A percentile compares a stretch with the other conserved stretches of the same genome.
Evolutionary conservation across 1,139 yeast species (phyloP).

Genomic region (Scheffersomyces cryptocercus): DNA sequence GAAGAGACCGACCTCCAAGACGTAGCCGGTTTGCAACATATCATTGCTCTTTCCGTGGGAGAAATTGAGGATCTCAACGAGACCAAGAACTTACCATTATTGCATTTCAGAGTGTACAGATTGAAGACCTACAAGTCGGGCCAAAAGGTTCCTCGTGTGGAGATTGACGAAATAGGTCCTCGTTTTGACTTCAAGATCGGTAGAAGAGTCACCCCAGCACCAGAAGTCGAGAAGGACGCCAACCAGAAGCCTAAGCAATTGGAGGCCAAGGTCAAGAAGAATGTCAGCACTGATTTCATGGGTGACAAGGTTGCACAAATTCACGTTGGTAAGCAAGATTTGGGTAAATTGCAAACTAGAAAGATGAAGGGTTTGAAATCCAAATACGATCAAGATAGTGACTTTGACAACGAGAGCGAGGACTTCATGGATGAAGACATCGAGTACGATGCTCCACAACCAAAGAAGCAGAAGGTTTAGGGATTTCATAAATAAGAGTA

Average conservation of each 20-base stretch:
- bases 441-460: constrained; percentile 37
- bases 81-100: constrained; percentile 60
- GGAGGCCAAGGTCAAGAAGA: constrained; percentile 84
- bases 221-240: constrained; percentile 93
- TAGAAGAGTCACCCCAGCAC: constrained; percentile 78
- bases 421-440: constrained; percentile 36
- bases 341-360: constrained; percentile 87
- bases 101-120: constrained; percentile 88
- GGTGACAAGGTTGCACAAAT: constrained; percentile 98
- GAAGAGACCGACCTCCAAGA: constrained; percentile 82
- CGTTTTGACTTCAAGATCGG: constrained; percentile 92
- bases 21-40: constrained; percentile 91
- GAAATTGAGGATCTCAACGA: constrained; percentile 70
- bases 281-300: constrained; percentile 79
- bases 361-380: constrained; percentile 98
- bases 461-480: constrained; percentile 36
- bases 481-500: no score
- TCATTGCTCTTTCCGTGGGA: constrained; percentile 79
- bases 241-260: constrained; percentile 77
- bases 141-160: constrained; percentile 91
- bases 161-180: constrained; percentile 94
- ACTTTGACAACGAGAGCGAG: constrained; percentile 55
- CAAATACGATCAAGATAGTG: constrained; percentile 67
- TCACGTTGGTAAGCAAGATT: constrained; percentile 94
- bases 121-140: constrained; percentile 79